Evolutionary conservation across 805 yeast species (phyloP).

Genomic region (Ogataea methylovora): DNA sequence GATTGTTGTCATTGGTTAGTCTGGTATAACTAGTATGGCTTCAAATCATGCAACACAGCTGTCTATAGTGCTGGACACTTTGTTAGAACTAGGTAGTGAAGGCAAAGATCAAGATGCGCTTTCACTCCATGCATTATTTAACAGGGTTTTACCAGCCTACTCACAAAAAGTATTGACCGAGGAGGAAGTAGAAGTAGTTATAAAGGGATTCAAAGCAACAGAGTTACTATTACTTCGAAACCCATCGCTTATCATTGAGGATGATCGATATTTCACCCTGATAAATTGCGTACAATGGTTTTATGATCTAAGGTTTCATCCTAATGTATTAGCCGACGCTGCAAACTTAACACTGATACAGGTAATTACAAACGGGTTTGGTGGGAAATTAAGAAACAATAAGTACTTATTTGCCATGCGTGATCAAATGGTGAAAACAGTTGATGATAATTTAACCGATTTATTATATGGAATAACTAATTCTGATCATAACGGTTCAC

Average conservation of each 20-base stretch:
- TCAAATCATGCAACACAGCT: constrained; percentile 17
- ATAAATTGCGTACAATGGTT: constrained; percentile 16
- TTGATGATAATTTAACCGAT: constrained; percentile 14
- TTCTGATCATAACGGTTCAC: constrained; percentile 5
- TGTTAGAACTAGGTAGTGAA: constrained; percentile 17
- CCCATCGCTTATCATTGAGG: constrained; percentile 18
- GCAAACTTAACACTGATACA: constrained; percentile 17
- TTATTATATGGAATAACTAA: constrained; percentile 20
- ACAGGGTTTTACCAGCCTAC: constrained; percentile 21
- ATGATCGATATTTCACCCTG: constrained; percentile 12
- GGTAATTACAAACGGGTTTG: constrained; percentile 11
- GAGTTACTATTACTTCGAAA: constrained; percentile 14
- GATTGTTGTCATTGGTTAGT: neutral
- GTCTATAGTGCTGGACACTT: constrained; percentile 19
- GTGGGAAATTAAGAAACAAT: constrained; percentile 16
- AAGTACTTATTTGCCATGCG: constrained; percentile 14
- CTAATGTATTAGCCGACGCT: constrained; percentile 12
- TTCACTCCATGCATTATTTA: constrained; percentile 21
- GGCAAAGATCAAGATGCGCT: constrained; percentile 19
- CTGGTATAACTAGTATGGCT: no score
- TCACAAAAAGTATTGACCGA: constrained; percentile 5
- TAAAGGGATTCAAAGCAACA: constrained; percentile 22
- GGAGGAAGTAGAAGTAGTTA: constrained; percentile 12
- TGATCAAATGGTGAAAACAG: constrained; percentile 11
- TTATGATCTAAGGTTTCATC: constrained; percentile 18